Base-by-base conservation (phyloP, 1,284 basidiomycete genomes). In the Puccinia novopanici region DNA sequence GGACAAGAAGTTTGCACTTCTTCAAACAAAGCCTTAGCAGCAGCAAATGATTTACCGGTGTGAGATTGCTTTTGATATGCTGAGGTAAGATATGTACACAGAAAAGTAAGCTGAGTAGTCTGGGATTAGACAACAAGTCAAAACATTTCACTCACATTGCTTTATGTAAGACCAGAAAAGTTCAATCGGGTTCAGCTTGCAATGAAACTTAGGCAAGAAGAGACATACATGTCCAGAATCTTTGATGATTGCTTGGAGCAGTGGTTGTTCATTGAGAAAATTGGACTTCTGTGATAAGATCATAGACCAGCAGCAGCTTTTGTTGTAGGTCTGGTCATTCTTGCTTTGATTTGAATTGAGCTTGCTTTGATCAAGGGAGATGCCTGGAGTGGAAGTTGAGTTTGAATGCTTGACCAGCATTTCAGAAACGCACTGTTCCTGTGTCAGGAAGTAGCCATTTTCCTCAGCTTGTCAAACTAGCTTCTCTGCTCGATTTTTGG, bases 201-300 rank as follows among this genome's bases (percentile, higher is more conserved):
- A 68, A 40, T 68, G 65, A 17, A 68, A 45, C 15, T 45, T 45
- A 15, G 45, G 45, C 15, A 45, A 15, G 15, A 45, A 45, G 45
- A 45, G 45, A 45, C 45, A 45, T 8, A 45, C 15, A 15, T 45
- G 45, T 6, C 65, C 40, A 8, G 65, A 17, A 42, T 68, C 65
- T 48, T 68, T 40, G 48, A 68, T 68, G 10, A 68, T 68, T 4
- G 40, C n/a, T 48, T 68, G 65, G 4, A 68, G 24, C 22, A 68
- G 22, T 4, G 65, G 65, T 24, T 22, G 2, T 50, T 48, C 22
- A 24, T 48, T 48, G 24, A 24, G 8, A 12, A 68, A 68, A 30
- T 68, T 40, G 3, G 22, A 68, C 48, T 68, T 37, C 45, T 45
- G 3, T 17, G 37, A 3, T 22, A 68, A 17, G 2, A 68, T 68